These are phyloP conservation scores for Fusarium decemcellulare DNA, from an alignment of 2,329 filamentous ascomycete species.

Conservation along the genomic window DNA sequence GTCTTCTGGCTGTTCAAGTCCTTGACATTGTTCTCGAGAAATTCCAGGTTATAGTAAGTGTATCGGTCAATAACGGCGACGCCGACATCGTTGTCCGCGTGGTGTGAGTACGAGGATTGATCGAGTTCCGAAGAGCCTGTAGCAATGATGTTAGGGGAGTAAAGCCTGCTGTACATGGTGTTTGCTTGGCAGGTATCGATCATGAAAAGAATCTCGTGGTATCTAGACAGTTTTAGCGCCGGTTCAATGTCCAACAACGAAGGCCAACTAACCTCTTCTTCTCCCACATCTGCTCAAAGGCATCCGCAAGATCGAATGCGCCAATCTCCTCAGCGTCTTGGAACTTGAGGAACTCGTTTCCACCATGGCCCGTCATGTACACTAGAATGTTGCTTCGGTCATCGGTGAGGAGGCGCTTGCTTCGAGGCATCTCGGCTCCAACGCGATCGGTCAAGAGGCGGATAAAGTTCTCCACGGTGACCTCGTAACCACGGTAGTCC, in stretches of 20 bases:
- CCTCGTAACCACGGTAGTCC: conserved; percentile 97
- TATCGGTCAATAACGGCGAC: conserved; percentile 98
- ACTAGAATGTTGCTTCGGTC: conserved; percentile 97
- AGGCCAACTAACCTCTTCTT: conserved; percentile 82
- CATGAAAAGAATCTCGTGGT: conserved; percentile 99
- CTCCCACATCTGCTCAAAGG: conserved; percentile 99
- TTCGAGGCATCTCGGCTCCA: conserved; percentile 93
- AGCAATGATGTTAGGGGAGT: conserved; percentile 97
- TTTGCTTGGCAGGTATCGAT: conserved; percentile 99
- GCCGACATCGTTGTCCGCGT: conserved; percentile 97
- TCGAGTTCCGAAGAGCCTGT: conserved; percentile 97
- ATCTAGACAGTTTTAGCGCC: conserved; percentile 64
- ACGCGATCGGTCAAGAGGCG: conserved; percentile 94
- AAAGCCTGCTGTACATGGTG: conserved; percentile 99
- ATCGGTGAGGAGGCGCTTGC: conserved; percentile 93
- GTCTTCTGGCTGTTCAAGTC: conserved; percentile 91
- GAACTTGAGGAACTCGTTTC: conserved; percentile 98
- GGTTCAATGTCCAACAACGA: conserved; percentile 14
- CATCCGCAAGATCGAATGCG: conserved; percentile 94
- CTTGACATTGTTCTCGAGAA: conserved; percentile 90
- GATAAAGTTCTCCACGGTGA: conserved; percentile 99
- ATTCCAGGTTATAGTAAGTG: conserved; percentile 98
- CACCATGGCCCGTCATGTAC: conserved; percentile 99
- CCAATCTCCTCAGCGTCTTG: conserved; percentile 98
- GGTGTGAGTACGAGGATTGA: conserved; percentile 96